Base-by-base conservation (phyloP, 305 asterid genomes). In the Fraxinus nigra region DNA sequence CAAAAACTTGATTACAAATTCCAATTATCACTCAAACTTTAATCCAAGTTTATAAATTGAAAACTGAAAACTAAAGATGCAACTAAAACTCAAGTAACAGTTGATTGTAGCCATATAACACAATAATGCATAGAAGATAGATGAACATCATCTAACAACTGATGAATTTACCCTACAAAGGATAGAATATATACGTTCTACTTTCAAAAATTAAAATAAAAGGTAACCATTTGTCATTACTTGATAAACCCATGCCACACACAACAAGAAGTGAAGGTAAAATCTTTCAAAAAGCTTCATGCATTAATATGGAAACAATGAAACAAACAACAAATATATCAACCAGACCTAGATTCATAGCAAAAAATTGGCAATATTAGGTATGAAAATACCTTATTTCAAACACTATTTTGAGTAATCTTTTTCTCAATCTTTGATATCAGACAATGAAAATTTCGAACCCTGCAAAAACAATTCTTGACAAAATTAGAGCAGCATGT, bases 1-100 rank as follows among this genome's bases (percentile, higher is more conserved):
- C 79, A 88, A 76, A 35, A 33, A 59, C 9, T 72, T 78, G 70
- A 79, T 82, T 54, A 81, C 79, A 32, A 18, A 18, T 61, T 76
- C 80, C 80, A 65, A 65, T 56, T 38, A 63, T 24, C 81, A 22
- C 81, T 59, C 70, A 16, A 20, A 90, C 16, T 59, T 56, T 20
- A 63, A 14, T 30, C 18, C 70, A 72, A 18, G 43, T 51, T 65
- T 37, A 51, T 73, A 33, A 74, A 72, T 24, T 38, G 33, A 51
- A 54, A 81, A 77, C 28, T 11, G 3, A 38, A 35, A 78, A 48
- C 76, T 28, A 32, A 46, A 82, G 28, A 32, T 16, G 51, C 80
- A 32, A 5, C 40, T 7, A 65, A 65, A 14, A 51, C 3, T 34
- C 7, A 32, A 7, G 43, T 34, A 7, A 51, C 30, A 32, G 13